Percentiles rank a stretch among this genome's conserved stretches.
phyloP scores from a whole-genome alignment of 164 flowering plant genomes.

The Akebia trifoliata region DNA sequence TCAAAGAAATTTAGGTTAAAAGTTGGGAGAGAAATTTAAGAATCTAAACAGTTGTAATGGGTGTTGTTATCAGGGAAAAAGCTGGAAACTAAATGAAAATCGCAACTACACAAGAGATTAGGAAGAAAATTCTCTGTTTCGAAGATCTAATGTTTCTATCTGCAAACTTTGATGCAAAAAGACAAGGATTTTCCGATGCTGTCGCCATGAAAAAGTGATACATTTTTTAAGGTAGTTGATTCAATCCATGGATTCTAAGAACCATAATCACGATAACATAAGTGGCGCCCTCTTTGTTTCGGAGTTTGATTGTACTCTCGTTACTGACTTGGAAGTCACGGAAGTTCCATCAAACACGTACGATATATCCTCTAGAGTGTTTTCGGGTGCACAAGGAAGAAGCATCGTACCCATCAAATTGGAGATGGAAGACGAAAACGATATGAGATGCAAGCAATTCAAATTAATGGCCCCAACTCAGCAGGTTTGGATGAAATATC shows the following conservation, averaged over 20 bases:
- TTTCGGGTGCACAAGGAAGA: conserved; percentile 3
- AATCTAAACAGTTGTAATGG: background rate
- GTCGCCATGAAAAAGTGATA: background rate
- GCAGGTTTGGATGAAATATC: conserved; percentile 4
- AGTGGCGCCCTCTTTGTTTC: conserved; percentile 2
- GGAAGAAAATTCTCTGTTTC: conserved; percentile 1
- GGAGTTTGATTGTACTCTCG: conserved; percentile 4
- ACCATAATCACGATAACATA: background rate
- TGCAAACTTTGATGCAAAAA: background rate
- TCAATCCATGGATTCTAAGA: background rate
- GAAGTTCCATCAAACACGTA: conserved; percentile 5
- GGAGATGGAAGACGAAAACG: conserved; percentile 11
- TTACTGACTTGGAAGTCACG: background rate
- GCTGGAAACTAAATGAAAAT: conserved; percentile 4
- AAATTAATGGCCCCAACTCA: conserved; percentile 11
- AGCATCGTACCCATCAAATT: conserved; percentile 3
- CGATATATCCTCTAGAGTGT: background rate
- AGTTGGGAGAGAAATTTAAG: no score
- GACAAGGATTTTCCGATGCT: conserved; percentile 5
- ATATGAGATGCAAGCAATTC: conserved; percentile 11
- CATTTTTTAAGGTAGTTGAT: background rate
- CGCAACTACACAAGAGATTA: conserved; percentile 3
- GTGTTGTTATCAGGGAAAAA: background rate
- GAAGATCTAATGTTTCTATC: background rate
- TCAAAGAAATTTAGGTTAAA: no score